phyloP scores from a whole-genome alignment of 2,329 filamentous ascomycete species.

The Rhynchosporium secalis region DNA sequence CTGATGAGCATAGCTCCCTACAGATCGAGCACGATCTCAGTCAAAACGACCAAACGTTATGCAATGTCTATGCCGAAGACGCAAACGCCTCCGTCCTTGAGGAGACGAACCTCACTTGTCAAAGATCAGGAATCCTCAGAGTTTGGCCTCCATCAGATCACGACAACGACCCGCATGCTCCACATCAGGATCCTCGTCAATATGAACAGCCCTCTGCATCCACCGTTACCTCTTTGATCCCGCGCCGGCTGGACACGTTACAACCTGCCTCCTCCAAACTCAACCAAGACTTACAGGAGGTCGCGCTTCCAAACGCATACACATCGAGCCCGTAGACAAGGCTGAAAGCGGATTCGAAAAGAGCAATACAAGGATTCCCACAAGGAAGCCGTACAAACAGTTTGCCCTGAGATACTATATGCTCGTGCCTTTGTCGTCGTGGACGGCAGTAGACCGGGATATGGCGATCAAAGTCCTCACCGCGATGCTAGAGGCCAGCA shows the following conservation, averaged over 20 bases:
- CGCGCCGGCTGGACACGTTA: not conserved
- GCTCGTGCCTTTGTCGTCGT: slow-evolving; percentile 84
- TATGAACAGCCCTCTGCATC: not conserved
- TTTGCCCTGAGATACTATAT: slow-evolving; percentile 98
- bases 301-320: not conserved
- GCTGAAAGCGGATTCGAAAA: slow-evolving; percentile 1
- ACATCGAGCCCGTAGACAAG: not conserved
- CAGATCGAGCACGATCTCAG: not conserved
- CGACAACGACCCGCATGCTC: not conserved
- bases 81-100: not conserved
- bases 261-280: not conserved
- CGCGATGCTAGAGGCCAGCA: slow-evolving; percentile 80
- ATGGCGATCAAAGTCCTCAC: slow-evolving; percentile 92
- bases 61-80: not conserved
- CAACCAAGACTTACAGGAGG: not conserved
- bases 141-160: not conserved
- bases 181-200: not conserved
- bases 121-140: not conserved
- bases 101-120: not conserved
- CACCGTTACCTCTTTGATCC: not conserved
- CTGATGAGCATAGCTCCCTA: not conserved
- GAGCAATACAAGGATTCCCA: slow-evolving; percentile 67
- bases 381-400: slow-evolving; percentile 97
- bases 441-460: slow-evolving; percentile 89
- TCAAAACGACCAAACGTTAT: not conserved